Evolutionary conservation across 306 rosid species (phyloP).

Genomic region (Fragaria vesca): DNA sequence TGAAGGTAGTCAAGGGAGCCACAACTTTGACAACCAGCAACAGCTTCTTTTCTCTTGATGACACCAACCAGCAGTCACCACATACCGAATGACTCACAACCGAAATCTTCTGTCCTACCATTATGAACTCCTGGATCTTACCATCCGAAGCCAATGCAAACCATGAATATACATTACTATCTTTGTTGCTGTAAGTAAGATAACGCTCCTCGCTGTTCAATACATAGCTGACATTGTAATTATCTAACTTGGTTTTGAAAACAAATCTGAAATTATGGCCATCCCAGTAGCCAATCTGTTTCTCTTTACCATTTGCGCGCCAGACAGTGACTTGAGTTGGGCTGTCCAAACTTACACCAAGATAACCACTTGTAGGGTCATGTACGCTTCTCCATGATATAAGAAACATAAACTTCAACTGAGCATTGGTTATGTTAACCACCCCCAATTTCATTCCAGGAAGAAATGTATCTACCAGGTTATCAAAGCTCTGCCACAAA

Average conservation of each 20-base stretch:
- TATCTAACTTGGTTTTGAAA: constrained; percentile 4
- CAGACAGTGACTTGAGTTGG: constrained; percentile 12
- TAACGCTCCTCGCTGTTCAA: constrained; percentile 7
- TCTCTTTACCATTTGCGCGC: background rate
- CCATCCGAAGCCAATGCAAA: constrained; percentile 23
- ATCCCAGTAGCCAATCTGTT: constrained; percentile 25
- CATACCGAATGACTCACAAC: constrained; percentile 19
- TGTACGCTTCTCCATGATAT: constrained; percentile 19
- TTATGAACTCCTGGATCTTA: constrained; percentile 16
- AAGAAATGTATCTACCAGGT: constrained; percentile 20
- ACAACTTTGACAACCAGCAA: background rate
- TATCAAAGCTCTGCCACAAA: constrained; percentile 26
- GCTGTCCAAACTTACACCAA: constrained; percentile 14
- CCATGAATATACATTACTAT: constrained; percentile 6
- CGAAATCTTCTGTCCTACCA: constrained; percentile 19
- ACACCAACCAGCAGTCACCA: constrained; percentile 3
- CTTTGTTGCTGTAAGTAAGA: constrained; percentile 22
- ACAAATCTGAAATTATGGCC: constrained; percentile 17
- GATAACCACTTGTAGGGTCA: constrained; percentile 9
- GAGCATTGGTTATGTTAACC: constrained; percentile 16
- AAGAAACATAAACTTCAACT: constrained; percentile 8
- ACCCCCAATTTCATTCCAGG: constrained; percentile 28
- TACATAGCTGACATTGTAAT: constrained; percentile 18
- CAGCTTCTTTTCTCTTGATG: constrained; percentile 13
- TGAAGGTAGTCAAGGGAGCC: background rate